Evolutionary conservation across 1,139 yeast species (phyloP).

Genomic region (Spencermartinsiella ligniputridi): DNA sequence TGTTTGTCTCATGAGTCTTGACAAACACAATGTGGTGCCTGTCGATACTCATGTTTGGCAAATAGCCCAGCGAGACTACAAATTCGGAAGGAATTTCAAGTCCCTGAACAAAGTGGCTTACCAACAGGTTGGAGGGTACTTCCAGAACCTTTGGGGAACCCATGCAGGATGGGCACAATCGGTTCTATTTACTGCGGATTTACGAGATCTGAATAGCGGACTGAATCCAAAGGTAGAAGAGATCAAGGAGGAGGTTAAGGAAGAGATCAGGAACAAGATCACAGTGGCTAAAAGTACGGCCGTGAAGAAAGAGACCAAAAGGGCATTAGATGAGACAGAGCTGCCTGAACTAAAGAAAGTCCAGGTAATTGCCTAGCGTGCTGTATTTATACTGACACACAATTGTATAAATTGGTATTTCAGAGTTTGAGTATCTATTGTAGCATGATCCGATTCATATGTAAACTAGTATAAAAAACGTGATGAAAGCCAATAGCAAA

Average conservation of each 20-base stretch:
- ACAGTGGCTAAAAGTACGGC: too few species aligned
- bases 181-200: constrained; percentile 81
- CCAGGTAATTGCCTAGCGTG: neutral
- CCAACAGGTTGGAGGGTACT: constrained; percentile 54
- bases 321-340: neutral
- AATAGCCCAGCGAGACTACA: constrained; percentile 80
- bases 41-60: constrained; percentile 97
- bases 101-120: constrained; percentile 58
- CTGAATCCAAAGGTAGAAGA: constrained; percentile 7
- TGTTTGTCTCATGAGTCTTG: constrained; percentile 85
- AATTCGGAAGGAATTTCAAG: constrained; percentile 41
- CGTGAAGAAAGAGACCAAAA: neutral
- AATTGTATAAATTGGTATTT: too few species aligned
- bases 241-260: too few species aligned
- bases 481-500: too few species aligned
- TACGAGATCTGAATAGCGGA: constrained; percentile 60
- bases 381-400: too few species aligned
- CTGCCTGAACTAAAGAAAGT: neutral
- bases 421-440: too few species aligned
- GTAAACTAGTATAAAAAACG: too few species aligned
- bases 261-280: too few species aligned
- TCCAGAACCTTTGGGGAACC: constrained; percentile 72
- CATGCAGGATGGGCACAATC: constrained; percentile 99
- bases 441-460: too few species aligned
- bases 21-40: constrained; percentile 85